phyloP scores from a whole-genome alignment of 306 rosid species.

The Arachis hypogaea region DNA sequence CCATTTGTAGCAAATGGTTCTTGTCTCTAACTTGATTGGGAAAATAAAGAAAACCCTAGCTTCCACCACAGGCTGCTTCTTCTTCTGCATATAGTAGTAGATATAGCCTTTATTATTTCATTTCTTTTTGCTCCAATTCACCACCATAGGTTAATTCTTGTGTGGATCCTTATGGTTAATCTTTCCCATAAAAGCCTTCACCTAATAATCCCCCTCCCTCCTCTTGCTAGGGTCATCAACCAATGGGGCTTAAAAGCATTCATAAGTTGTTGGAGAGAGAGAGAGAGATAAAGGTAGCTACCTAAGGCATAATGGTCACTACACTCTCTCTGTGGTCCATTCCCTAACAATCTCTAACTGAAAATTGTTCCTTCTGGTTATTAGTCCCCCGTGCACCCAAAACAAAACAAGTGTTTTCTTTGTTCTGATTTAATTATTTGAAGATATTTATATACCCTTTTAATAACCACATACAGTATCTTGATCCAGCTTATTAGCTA shows the following conservation, averaged over 20 bases:
- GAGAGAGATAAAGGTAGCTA: constrained; percentile 47
- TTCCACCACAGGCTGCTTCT: constrained; percentile 31
- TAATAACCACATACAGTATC: neutral
- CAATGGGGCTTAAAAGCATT: constrained; percentile 51
- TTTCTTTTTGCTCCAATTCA: constrained; percentile 27
- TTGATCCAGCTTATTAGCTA: constrained; percentile 7
- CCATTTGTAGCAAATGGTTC: constrained; percentile 33
- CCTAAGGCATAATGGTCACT: constrained; percentile 47
- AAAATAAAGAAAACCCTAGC: constrained; percentile 55
- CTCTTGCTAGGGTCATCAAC: constrained; percentile 42
- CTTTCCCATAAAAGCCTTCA: constrained; percentile 56
- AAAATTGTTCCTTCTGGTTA: constrained; percentile 43
- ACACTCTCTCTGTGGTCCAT: constrained; percentile 53
- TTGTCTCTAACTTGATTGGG: constrained; percentile 41
- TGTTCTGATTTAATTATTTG: constrained; percentile 18
- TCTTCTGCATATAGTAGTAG: constrained; percentile 31
- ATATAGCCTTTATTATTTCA: neutral
- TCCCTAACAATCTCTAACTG: constrained; percentile 47
- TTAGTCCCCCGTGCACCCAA: constrained; percentile 39
- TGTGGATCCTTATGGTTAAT: constrained; percentile 40
- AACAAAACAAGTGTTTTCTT: constrained; percentile 36
- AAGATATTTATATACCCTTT: constrained; percentile 22
- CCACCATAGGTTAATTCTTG: constrained; percentile 31
- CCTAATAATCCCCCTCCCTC: constrained; percentile 36
- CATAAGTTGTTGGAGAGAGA: constrained; percentile 51